phyloP scores from a whole-genome alignment of 2,329 filamentous ascomycete species.

The Nakataea oryzae region DNA sequence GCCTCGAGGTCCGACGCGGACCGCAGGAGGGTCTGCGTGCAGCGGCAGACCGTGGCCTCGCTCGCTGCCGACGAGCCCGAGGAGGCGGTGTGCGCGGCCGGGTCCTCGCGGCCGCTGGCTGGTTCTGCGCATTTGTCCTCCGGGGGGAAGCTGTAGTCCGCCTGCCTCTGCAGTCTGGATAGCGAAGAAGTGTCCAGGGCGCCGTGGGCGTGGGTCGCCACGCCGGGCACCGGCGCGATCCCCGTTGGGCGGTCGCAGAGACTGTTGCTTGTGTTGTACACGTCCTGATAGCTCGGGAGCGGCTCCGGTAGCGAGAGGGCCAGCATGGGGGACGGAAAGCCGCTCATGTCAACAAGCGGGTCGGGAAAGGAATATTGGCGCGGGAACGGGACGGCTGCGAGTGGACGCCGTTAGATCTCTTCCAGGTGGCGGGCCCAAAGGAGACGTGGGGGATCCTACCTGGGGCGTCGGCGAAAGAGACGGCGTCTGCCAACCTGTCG shows the following conservation, averaged over 20 bases:
- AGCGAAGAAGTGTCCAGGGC: neutral
- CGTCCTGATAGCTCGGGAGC: neutral
- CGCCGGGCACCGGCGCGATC: neutral
- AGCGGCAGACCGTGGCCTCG: neutral
- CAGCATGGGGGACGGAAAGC: neutral
- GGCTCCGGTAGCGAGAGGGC: neutral
- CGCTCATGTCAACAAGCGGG: neutral
- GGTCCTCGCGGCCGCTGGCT: too few relatives aligned
- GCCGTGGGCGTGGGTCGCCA: neutral
- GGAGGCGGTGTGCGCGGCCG: too few relatives aligned
- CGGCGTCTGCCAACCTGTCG: neutral
- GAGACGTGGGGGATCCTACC: too few relatives aligned
- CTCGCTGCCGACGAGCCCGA: neutral
- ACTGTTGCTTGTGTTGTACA: neutral
- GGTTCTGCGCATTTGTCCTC: too few relatives aligned
- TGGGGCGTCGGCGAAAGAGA: neutral
- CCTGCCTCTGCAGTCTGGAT: neutral
- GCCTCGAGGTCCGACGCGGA: too few relatives aligned
- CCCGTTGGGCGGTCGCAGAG: neutral
- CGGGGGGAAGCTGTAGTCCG: neutral
- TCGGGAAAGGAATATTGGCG: neutral
- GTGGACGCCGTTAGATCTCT: neutral
- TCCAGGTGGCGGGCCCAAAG: too few relatives aligned
- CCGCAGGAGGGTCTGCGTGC: too few relatives aligned
- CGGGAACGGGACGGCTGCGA: neutral